Evolutionary conservation across 352 stramenopile species (phyloP), one percentile per base, ranked within the genome.

Genomic region (Phytophthora aleatoria): DNA sequence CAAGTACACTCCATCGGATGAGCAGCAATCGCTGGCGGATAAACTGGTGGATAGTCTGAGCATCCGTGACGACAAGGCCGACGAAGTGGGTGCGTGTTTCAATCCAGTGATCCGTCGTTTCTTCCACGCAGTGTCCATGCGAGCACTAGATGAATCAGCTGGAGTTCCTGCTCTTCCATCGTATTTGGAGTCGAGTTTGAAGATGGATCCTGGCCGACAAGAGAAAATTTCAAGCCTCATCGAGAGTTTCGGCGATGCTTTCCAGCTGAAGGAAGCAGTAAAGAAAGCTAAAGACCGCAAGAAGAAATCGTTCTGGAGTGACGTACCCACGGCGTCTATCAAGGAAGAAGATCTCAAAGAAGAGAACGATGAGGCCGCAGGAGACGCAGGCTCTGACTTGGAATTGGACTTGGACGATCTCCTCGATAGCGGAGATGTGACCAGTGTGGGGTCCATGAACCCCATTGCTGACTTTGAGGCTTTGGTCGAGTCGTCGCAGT

Each of bases 221-320:
- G 56, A 79, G 27, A 76, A 74, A 42, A 80, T 93, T 24, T 71
- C 77, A 12, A 74, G 66, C 15, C 63, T 90, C 41, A 89, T 95
- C 44, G 74, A 90, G 35, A 61, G 49, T 30, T 95, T 95, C 63
- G 77, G 85, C 8, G 76, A 90, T 31, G 74, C 81, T 42, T 95
- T 95, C 61, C 74, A 89, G 51, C 54, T 95, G 24, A 90, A 90
- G 51, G 81, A 93, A 54, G 86, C 86, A 0, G 77, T 91, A 1
- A 86, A 90, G 56, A 82, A 80, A 36, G 74, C 81, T 45, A 76
- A 71, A 30, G 79, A 81, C 47, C 63, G 71, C 27, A 93, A 90
- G 76, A 92, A 92, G 57, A 88, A 87, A 47, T 71, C 74, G 6
- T 95, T 93, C 50, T 95, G 84, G 86, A 95, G 86, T 50, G 85